These are phyloP conservation scores for Stemphylium lycopersici DNA, from an alignment of 2,329 filamentous ascomycete genomes.

Conservation along the genomic window DNA sequence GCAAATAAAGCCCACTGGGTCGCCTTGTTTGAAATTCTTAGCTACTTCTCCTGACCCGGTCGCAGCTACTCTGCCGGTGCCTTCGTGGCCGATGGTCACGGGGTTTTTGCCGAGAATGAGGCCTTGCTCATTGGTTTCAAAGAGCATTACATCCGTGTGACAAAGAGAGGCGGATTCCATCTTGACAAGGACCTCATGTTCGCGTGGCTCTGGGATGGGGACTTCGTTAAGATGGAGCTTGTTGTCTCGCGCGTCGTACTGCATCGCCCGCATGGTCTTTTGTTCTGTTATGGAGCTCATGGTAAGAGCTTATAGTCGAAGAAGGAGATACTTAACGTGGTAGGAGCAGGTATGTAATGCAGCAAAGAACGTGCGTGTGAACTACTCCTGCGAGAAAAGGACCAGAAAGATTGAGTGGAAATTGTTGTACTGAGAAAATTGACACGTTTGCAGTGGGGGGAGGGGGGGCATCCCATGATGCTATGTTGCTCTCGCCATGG, in stretches of 20 bases:
- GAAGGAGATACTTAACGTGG: neutral
- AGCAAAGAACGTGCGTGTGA: neutral
- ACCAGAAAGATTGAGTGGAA: neutral
- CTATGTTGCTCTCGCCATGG: slow-evolving; percentile 1
- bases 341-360: neutral
- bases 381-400: neutral
- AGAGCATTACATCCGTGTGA: slow-evolving; percentile 49
- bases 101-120: slow-evolving; percentile 40
- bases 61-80: slow-evolving; percentile 34
- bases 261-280: slow-evolving; percentile 38
- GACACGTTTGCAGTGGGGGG: neutral
- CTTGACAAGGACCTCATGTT: slow-evolving; percentile 51
- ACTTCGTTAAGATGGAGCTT: slow-evolving; percentile 53
- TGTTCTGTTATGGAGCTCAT: slow-evolving; percentile 24
- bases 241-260: slow-evolving; percentile 44
- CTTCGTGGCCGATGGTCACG: slow-evolving; percentile 45
- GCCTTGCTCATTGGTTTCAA: slow-evolving; percentile 45
- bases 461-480: neutral
- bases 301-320: neutral
- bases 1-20: slow-evolving; percentile 43
- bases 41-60: slow-evolving; percentile 33
- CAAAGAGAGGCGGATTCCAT: slow-evolving; percentile 50
- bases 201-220: slow-evolving; percentile 51
- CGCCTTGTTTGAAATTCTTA: slow-evolving; percentile 38
- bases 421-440: neutral